Conservation (phyloP, 495 filamentous ascomycete species). For the Aspergillus panamensis region DNA sequence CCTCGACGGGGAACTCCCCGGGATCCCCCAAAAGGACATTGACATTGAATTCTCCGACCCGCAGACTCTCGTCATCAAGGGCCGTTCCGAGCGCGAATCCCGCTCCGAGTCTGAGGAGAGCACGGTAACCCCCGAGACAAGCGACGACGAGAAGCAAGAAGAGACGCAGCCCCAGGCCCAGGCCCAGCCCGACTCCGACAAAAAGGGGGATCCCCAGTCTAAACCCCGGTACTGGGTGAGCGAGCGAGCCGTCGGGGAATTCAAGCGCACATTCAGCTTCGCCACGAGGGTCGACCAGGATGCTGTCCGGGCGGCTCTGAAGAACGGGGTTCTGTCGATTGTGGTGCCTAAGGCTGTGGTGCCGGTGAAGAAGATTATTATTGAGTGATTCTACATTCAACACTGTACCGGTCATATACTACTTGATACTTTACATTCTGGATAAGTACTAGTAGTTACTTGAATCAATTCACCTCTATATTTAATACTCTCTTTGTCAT, state of each 20-base stretch:
- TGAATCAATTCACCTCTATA: too few relatives aligned
- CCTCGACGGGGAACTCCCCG: slow-evolving; percentile 87
- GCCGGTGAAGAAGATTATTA: slow-evolving; percentile 53
- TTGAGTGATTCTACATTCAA: slow-evolving; percentile 56
- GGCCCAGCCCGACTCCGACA: slow-evolving; percentile 3
- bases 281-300: slow-evolving; percentile 74
- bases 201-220: slow-evolving; percentile 27
- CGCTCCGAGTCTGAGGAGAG: slow-evolving; percentile 35
- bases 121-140: slow-evolving; percentile 34
- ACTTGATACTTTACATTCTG: too few relatives aligned
- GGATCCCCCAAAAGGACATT: slow-evolving; percentile 73
- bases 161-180: slow-evolving; percentile 16
- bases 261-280: slow-evolving; percentile 81
- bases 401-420: too few relatives aligned
- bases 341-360: slow-evolving; percentile 76
- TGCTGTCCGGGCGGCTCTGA: slow-evolving; percentile 67
- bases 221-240: slow-evolving; percentile 71
- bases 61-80: slow-evolving; percentile 73
- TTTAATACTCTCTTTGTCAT: too few relatives aligned
- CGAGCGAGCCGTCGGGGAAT: slow-evolving; percentile 81
- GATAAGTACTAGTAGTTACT: too few relatives aligned
- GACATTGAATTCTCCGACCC: slow-evolving; percentile 82
- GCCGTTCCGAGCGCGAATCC: slow-evolving; percentile 52
- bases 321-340: slow-evolving; percentile 74
- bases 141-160: slow-evolving; percentile 13